Conservation (phyloP, 805 yeast genomes). For the Saturnispora gosingensis region DNA sequence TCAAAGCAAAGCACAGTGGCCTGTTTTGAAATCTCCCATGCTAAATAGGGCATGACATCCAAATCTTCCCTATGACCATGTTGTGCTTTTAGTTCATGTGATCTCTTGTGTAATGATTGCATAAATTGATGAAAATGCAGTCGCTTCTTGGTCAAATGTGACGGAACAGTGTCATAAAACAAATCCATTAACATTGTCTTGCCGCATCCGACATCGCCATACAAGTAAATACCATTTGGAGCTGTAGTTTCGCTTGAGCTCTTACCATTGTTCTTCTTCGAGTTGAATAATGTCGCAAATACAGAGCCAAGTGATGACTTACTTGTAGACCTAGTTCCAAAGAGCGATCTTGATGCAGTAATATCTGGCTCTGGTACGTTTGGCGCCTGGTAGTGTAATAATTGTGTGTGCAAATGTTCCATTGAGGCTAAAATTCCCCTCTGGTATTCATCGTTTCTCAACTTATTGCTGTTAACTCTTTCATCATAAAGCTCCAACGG, state of each 20-base stretch:
- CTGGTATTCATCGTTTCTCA: slow-evolving; percentile 74
- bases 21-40: slow-evolving; percentile 69
- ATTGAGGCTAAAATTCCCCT: slow-evolving; percentile 58
- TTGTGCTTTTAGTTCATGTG: slow-evolving; percentile 60
- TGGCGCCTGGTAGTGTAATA: slow-evolving; percentile 55
- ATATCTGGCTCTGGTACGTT: slow-evolving; percentile 44
- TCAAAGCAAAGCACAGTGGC: slow-evolving; percentile 86
- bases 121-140: slow-evolving; percentile 95
- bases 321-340: background rate
- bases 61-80: slow-evolving; percentile 59
- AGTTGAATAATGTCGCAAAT: slow-evolving; percentile 24
- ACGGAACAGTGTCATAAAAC: slow-evolving; percentile 77
- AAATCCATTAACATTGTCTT: slow-evolving; percentile 97
- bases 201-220: slow-evolving; percentile 98
- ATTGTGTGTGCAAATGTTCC: slow-evolving; percentile 46
- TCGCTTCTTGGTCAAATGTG: slow-evolving; percentile 65
- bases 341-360: slow-evolving; percentile 8
- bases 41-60: slow-evolving; percentile 77
- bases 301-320: slow-evolving; percentile 30
- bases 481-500: slow-evolving; percentile 26
- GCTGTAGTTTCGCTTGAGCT: slow-evolving; percentile 1
- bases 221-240: slow-evolving; percentile 82
- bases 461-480: slow-evolving; percentile 30
- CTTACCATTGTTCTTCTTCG: background rate
- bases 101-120: slow-evolving; percentile 85